Conservation (phyloP, 257 asterid species). For the Knoxia roxburghii region DNA sequence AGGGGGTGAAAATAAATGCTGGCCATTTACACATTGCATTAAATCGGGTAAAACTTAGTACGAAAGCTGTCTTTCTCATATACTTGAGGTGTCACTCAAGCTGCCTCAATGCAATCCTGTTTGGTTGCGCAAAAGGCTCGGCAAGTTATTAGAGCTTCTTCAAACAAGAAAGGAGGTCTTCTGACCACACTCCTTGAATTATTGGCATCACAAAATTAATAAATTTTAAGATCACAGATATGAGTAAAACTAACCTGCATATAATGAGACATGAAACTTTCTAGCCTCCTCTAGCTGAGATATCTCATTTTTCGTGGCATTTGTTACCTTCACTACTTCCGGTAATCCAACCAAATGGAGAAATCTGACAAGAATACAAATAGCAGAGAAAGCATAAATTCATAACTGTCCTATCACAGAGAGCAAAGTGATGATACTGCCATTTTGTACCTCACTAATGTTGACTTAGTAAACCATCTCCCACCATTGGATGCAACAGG, state of each 20-base stretch:
- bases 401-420: slow-evolving; percentile 1
- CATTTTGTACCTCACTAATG: slow-evolving; percentile 51
- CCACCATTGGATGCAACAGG: slow-evolving; percentile 38
- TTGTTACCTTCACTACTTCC: slow-evolving; percentile 39
- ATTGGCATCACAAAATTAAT: neutral
- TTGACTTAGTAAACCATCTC: slow-evolving; percentile 79
- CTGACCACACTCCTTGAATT: neutral
- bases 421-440: slow-evolving; percentile 14
- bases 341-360: slow-evolving; percentile 61
- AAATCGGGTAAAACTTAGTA: neutral
- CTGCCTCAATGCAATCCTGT: neutral
- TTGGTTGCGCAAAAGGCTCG: neutral
- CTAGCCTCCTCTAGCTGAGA: slow-evolving; percentile 88
- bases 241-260: slow-evolving; percentile 46
- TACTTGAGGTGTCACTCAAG: neutral
- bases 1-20: neutral
- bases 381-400: slow-evolving; percentile 13
- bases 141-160: neutral
- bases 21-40: neutral
- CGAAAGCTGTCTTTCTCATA: neutral
- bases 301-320: slow-evolving; percentile 58
- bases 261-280: slow-evolving; percentile 65
- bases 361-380: slow-evolving; percentile 46
- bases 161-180: neutral
- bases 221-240: neutral